Evolutionary conservation across 306 rosid genomes (phyloP).

Genomic region (Cyamopsis tetragonoloba): DNA sequence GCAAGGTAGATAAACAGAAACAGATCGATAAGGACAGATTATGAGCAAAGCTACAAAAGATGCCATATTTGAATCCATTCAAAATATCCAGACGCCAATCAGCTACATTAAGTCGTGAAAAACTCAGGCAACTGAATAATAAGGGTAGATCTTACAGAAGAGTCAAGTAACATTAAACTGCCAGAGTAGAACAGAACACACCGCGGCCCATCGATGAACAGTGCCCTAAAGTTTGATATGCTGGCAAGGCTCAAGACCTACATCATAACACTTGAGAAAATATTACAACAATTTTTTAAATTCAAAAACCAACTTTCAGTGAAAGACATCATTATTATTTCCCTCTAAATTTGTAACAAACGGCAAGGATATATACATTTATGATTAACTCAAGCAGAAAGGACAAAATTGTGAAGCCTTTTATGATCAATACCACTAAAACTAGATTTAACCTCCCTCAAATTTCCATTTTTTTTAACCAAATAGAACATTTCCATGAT

Average conservation of each 20-base stretch:
- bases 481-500: background rate
- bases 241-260: too few species aligned
- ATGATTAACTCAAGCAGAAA: background rate
- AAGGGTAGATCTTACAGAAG: too few species aligned
- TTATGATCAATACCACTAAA: background rate
- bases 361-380: background rate
- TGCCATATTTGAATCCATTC: too few species aligned
- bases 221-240: too few species aligned
- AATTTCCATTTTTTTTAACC: background rate
- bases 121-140: too few species aligned
- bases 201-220: too few species aligned
- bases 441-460: background rate
- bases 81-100: too few species aligned
- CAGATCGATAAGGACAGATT: background rate
- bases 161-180: too few species aligned
- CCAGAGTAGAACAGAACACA: too few species aligned
- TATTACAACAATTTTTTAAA: too few species aligned
- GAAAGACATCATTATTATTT: background rate
- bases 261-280: too few species aligned
- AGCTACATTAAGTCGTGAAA: too few species aligned
- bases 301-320: background rate
- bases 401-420: background rate
- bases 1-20: background rate
- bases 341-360: constrained; percentile 11
- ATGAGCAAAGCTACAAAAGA: background rate